Conservation (phyloP, 2,329 filamentous ascomycete species). For the Epichloe coenophiala region DNA sequence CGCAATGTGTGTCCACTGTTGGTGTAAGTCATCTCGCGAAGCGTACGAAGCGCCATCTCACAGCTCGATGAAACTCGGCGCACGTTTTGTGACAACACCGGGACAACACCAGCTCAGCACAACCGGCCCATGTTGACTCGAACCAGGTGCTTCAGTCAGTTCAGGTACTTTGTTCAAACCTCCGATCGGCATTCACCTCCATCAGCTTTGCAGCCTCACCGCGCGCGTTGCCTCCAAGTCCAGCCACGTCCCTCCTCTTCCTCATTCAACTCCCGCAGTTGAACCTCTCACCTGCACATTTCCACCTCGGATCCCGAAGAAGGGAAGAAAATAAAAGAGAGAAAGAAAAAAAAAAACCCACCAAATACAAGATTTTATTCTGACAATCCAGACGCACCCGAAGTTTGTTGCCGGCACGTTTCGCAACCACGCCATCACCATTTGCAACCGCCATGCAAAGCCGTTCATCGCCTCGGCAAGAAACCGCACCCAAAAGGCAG, state of each 20-base stretch:
- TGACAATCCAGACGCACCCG: too few species aligned
- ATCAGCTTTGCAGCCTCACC: too few species aligned
- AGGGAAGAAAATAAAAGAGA: too few species aligned
- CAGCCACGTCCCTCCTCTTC: too few species aligned
- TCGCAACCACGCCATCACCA: background rate
- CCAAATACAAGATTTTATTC: background rate
- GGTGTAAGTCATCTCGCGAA: background rate
- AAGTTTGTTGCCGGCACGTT: background rate
- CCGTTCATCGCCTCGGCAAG: background rate
- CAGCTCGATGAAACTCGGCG: background rate
- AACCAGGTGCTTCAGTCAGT: background rate
- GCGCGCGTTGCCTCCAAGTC: too few species aligned
- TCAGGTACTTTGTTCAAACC: too few species aligned
- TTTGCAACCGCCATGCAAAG: background rate
- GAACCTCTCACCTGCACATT: too few species aligned
- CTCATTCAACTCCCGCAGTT: too few species aligned
- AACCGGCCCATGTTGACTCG: background rate
- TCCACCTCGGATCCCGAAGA: fast-evolving
- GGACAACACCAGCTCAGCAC: background rate
- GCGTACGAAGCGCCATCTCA: background rate
- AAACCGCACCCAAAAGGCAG: too few species aligned
- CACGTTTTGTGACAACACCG: background rate
- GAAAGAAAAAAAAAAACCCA: background rate
- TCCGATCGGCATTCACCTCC: too few species aligned
- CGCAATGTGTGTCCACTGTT: too few species aligned